These are phyloP conservation scores for Dittrichia graveolens DNA, from an alignment of 129 eudicot genomes.

Conservation along the genomic window DNA sequence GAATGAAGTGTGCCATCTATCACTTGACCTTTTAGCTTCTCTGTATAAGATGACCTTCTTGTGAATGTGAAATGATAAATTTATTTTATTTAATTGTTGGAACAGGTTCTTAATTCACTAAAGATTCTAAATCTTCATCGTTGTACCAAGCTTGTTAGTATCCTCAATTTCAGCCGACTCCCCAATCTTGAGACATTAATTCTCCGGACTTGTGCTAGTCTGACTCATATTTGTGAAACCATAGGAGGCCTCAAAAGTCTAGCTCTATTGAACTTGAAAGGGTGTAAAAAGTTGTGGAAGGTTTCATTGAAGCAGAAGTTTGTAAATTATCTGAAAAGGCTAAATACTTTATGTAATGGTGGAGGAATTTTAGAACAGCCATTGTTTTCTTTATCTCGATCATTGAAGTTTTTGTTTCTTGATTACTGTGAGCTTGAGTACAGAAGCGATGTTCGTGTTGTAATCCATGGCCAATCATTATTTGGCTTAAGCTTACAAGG, in stretches of 20 bases:
- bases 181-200: constrained; percentile 31
- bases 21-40: background rate
- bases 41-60: background rate
- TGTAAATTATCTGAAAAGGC: too few species aligned
- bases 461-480: constrained; percentile 1
- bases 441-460: background rate
- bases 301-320: too few species aligned
- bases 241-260: constrained; percentile 26
- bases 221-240: constrained; percentile 32
- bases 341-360: background rate
- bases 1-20: background rate
- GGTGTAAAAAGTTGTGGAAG: constrained; percentile 8
- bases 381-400: background rate
- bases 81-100: background rate
- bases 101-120: constrained; percentile 33
- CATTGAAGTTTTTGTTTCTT: background rate
- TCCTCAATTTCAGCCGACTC: constrained; percentile 14
- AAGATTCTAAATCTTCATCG: constrained; percentile 38
- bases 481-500: constrained; percentile 8
- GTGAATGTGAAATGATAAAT: background rate
- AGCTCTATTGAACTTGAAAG: background rate
- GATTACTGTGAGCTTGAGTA: constrained; percentile 2
- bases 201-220: constrained; percentile 14
- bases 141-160: constrained; percentile 5
- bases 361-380: background rate